A percentile compares a stretch with the other conserved stretches of the same genome.
phyloP scores from a whole-genome alignment of 2,329 filamentous ascomycete genomes.

The Aureobasidium sp. region DNA sequence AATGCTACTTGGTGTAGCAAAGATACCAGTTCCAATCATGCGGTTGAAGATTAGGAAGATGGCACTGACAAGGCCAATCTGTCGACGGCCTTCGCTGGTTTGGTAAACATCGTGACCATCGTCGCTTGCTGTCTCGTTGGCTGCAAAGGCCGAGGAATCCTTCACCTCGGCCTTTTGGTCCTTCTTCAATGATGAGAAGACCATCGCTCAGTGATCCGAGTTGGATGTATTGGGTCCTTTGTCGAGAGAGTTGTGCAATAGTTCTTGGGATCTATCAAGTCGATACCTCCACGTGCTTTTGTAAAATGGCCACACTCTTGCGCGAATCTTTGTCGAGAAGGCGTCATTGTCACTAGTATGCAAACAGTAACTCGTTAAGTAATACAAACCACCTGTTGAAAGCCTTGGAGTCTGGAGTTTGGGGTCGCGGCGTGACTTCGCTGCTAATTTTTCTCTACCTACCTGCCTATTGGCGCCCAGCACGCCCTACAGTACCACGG shows the following conservation, averaged over 20 bases:
- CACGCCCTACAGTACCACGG: slow-evolving; percentile 3
- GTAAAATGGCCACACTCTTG: slow-evolving; percentile 2
- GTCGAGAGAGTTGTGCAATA: not conserved
- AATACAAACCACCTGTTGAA: not conserved
- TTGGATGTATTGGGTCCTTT: not conserved
- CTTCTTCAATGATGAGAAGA: slow-evolving; percentile 8
- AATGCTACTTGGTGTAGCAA: slow-evolving; percentile 55
- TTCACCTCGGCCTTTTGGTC: slow-evolving; percentile 3
- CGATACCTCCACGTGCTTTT: slow-evolving; percentile 1
- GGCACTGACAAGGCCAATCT: slow-evolving; percentile 51
- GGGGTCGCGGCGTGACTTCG: slow-evolving; percentile 6
- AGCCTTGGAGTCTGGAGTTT: slow-evolving; percentile 6
- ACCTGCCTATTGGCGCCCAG: not conserved
- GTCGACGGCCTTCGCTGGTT: slow-evolving; percentile 20
- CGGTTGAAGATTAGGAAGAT: slow-evolving; percentile 58
- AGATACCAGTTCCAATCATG: slow-evolving; percentile 62
- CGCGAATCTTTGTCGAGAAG: slow-evolving; percentile 9
- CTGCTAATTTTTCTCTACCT: not conserved
- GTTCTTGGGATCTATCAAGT: not conserved
- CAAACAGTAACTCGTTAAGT: slow-evolving; percentile 13
- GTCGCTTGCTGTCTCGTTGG: slow-evolving; percentile 3
- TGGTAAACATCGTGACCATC: slow-evolving; percentile 15
- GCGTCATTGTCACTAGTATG: slow-evolving; percentile 14
- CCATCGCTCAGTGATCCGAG: not conserved
- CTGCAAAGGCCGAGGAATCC: slow-evolving; percentile 9